phyloP scores from a whole-genome alignment of 2,329 filamentous ascomycete genomes.

The Fusarium newnesense region DNA sequence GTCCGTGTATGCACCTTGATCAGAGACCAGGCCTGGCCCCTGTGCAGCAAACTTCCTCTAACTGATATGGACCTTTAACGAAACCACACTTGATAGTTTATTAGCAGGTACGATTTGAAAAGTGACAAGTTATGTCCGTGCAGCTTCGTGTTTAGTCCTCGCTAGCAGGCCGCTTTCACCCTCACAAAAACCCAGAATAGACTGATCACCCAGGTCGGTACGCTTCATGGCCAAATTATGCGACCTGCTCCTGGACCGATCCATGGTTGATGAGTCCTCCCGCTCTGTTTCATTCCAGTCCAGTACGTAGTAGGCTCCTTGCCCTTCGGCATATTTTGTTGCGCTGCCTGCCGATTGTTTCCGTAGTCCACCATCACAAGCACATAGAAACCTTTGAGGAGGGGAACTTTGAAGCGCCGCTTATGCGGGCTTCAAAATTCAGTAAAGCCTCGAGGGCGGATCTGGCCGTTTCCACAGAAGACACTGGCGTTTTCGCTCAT shows the following conservation, averaged over 20 bases:
- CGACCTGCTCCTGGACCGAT: slow-evolving; percentile 27
- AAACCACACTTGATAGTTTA: slow-evolving; percentile 12
- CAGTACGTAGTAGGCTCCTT: neutral
- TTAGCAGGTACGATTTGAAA: slow-evolving; percentile 25
- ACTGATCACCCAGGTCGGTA: slow-evolving; percentile 22
- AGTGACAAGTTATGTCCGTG: slow-evolving; percentile 39
- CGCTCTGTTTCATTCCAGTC: slow-evolving; percentile 26
- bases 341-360: slow-evolving; percentile 22
- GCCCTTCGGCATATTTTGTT: slow-evolving; percentile 19
- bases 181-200: slow-evolving; percentile 19
- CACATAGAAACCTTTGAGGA: slow-evolving; percentile 6
- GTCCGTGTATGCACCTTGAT: slow-evolving; percentile 2
- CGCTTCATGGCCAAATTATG: slow-evolving; percentile 24
- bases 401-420: slow-evolving; percentile 37
- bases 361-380: slow-evolving; percentile 29
- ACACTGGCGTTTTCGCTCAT: slow-evolving; percentile 35
- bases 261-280: slow-evolving; percentile 32
- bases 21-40: slow-evolving; percentile 6
- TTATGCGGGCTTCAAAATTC: slow-evolving; percentile 46
- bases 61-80: slow-evolving; percentile 13
- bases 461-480: slow-evolving; percentile 36
- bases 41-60: slow-evolving; percentile 5
- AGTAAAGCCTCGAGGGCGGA: slow-evolving; percentile 35
- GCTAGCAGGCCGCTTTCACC: slow-evolving; percentile 17
- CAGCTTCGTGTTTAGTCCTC: slow-evolving; percentile 15